Evolutionary conservation across 768 basidiomycete species (phyloP).

Genomic region (Suillus occidentalis): DNA sequence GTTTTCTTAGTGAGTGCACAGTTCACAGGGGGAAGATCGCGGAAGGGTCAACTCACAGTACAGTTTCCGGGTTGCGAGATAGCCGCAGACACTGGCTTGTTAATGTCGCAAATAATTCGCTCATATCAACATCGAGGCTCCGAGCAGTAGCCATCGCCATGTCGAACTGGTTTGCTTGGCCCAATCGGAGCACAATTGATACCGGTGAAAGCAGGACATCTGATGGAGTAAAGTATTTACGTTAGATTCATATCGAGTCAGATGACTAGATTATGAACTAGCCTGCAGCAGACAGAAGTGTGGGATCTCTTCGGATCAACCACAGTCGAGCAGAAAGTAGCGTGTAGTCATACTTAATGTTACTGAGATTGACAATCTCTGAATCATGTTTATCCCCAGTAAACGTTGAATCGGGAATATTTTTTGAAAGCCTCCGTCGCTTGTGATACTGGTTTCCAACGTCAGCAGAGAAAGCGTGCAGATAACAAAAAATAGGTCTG

Average conservation of each 20-base stretch:
- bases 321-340: conserved; percentile 77
- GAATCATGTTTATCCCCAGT: conserved; percentile 61
- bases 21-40: neutral
- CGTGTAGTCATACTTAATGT: conserved; percentile 78
- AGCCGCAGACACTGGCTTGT: conserved; percentile 79
- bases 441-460: conserved; percentile 54
- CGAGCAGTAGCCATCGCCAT: conserved; percentile 76
- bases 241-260: neutral
- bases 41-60: conserved; percentile 47
- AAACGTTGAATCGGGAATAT: conserved; percentile 78
- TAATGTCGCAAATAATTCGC: conserved; percentile 76
- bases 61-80: conserved; percentile 57
- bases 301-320: conserved; percentile 66
- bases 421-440: conserved; percentile 66
- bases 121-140: conserved; percentile 82
- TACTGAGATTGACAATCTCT: conserved; percentile 76
- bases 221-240: conserved; percentile 30
- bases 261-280: conserved; percentile 25
- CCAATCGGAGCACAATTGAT: conserved; percentile 74
- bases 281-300: conserved; percentile 66
- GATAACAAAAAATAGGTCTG: conserved; percentile 17
- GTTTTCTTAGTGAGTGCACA: conserved; percentile 10
- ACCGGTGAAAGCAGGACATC: conserved; percentile 55
- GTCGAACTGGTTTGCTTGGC: conserved; percentile 77
- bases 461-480: conserved; percentile 18